Conservation (phyloP, 2,329 filamentous ascomycete species). For the Thelonectria rubi region DNA sequence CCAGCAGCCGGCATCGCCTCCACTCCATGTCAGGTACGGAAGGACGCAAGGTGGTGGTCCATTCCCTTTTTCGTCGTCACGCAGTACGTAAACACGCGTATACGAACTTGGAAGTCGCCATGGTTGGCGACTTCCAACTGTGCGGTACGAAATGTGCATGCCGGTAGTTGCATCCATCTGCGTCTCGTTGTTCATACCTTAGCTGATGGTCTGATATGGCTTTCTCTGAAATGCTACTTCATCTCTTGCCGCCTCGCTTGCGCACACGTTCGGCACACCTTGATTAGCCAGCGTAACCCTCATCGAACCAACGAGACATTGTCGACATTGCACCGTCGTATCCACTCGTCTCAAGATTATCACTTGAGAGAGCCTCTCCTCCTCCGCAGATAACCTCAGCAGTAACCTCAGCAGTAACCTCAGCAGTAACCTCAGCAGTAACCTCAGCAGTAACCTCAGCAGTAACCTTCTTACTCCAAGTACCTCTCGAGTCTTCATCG, state of each 20-base stretch:
- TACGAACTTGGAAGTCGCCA: too few relatives aligned
- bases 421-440: not conserved
- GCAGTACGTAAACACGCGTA: not conserved
- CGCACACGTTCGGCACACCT: too few relatives aligned
- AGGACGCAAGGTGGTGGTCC: too few relatives aligned
- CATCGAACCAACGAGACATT: not conserved
- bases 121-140: too few relatives aligned
- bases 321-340: not conserved
- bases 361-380: not conserved
- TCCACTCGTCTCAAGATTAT: constrained; percentile 1
- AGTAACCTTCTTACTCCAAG: constrained; percentile 3
- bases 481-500: not conserved
- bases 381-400: not conserved
- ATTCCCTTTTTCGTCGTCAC: not conserved
- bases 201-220: too few relatives aligned
- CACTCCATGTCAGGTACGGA: not conserved
- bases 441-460: not conserved
- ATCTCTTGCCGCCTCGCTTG: too few relatives aligned
- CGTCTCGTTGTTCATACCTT: too few relatives aligned
- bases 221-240: too few relatives aligned
- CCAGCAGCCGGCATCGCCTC: not conserved
- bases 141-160: not conserved
- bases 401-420: too few relatives aligned
- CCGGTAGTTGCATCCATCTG: not conserved
- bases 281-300: not conserved